Evolutionary conservation across 441 rosid genomes (phyloP).

Genomic region (Brassica balearica): DNA sequence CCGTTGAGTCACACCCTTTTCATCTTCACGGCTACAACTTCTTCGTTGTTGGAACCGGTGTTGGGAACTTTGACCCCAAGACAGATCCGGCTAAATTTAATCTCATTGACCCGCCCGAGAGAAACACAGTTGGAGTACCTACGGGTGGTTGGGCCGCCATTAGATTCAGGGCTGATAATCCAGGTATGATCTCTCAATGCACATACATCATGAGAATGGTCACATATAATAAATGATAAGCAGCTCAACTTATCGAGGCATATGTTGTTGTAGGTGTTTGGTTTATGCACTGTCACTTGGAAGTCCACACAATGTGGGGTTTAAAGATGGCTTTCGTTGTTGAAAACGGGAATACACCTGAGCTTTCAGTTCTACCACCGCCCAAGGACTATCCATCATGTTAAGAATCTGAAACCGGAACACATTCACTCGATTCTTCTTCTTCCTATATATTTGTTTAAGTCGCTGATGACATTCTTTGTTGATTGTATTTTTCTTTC

Average conservation of each 20-base stretch:
- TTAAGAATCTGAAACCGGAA: slow-evolving; percentile 33
- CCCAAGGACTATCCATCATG: slow-evolving; percentile 56
- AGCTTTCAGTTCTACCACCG: slow-evolving; percentile 52
- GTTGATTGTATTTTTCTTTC: slow-evolving; percentile 24
- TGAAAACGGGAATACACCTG: slow-evolving; percentile 51
- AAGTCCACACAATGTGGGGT: slow-evolving; percentile 62
- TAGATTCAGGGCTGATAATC: slow-evolving; percentile 68
- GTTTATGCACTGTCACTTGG: slow-evolving; percentile 65
- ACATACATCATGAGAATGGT: not conserved
- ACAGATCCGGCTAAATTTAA: slow-evolving; percentile 61
- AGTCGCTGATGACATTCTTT: slow-evolving; percentile 19
- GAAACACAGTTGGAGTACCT: slow-evolving; percentile 51
- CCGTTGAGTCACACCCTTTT: not conserved
- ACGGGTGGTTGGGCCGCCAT: slow-evolving; percentile 75
- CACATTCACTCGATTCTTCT: not conserved
- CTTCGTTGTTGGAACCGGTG: slow-evolving; percentile 62
- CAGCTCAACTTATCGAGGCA: slow-evolving; percentile 11
- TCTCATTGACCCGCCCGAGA: slow-evolving; percentile 61
- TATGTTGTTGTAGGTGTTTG: slow-evolving; percentile 49
- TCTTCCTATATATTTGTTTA: not conserved
- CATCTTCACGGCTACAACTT: slow-evolving; percentile 75
- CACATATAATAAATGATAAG: not conserved
- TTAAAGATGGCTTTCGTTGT: slow-evolving; percentile 61
- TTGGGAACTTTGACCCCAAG: slow-evolving; percentile 61
- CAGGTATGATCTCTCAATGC: slow-evolving; percentile 45